phyloP scores from a whole-genome alignment of 2,329 filamentous ascomycete genomes.

The Pestalotiopsis sp. region DNA sequence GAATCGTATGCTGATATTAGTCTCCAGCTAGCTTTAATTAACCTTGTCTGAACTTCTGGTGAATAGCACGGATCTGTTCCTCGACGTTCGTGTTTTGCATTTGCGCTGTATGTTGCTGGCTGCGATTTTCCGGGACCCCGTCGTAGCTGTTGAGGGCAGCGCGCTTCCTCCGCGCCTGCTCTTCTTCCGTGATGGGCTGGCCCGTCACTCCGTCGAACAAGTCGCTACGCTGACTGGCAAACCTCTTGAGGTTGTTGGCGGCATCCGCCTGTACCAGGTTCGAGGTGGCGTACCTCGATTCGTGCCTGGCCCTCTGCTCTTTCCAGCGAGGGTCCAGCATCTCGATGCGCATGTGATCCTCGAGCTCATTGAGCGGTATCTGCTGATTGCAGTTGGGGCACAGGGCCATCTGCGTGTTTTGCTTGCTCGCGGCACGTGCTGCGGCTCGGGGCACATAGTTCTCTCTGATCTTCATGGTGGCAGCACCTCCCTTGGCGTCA shows the following conservation, averaged over 20 bases:
- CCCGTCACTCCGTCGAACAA: constrained; percentile 79
- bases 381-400: constrained; percentile 94
- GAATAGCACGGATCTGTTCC: constrained; percentile 75
- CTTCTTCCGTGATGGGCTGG: constrained; percentile 71
- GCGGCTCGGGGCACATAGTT: constrained; percentile 90
- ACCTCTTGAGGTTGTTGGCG: constrained; percentile 91
- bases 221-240: constrained; percentile 85
- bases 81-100: constrained; percentile 77
- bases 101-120: constrained; percentile 54
- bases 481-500: constrained; percentile 70
- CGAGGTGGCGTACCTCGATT: constrained; percentile 81
- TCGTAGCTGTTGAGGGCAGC: constrained; percentile 69
- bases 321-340: constrained; percentile 94
- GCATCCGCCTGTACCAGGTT: constrained; percentile 87
- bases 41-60: constrained; percentile 54
- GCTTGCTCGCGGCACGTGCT: constrained; percentile 68
- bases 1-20: not conserved
- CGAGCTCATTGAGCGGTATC: constrained; percentile 84
- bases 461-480: constrained; percentile 86
- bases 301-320: constrained; percentile 88
- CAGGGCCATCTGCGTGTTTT: constrained; percentile 68
- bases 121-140: constrained; percentile 64
- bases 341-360: constrained; percentile 94
- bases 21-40: constrained; percentile 21
- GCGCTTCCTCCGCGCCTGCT: constrained; percentile 74